Conservation (phyloP, 495 filamentous ascomycete species). For the Annulohypoxylon bovei region DNA sequence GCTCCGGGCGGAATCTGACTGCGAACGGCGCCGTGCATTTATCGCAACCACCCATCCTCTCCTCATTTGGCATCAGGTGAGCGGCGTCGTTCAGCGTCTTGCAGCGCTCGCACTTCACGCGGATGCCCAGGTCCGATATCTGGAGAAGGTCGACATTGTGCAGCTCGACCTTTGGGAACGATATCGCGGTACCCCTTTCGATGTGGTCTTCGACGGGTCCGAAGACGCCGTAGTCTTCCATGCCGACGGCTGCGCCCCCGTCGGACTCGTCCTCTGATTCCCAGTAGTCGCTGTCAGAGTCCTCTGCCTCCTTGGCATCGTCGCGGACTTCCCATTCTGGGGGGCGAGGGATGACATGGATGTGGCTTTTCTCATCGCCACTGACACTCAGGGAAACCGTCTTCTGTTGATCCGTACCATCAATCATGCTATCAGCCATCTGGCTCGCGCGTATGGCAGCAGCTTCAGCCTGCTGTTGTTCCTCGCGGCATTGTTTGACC, state of each 20-base stretch:
- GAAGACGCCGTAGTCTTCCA: conserved; percentile 54
- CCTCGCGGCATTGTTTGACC: conserved; percentile 60
- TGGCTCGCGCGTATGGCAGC: neutral
- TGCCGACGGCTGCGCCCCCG: conserved; percentile 46
- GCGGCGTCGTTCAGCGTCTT: conserved; percentile 78
- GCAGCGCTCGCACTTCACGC: conserved; percentile 85
- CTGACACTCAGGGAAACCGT: conserved; percentile 17
- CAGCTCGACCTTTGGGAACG: conserved; percentile 83
- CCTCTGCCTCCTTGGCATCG: conserved; percentile 58
- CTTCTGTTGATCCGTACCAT: neutral
- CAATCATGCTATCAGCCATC: conserved; percentile 22
- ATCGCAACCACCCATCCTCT: conserved; percentile 67
- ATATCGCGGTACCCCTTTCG: conserved; percentile 78
- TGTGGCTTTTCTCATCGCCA: conserved; percentile 66
- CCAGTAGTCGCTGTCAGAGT: conserved; percentile 47
- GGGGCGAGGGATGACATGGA: conserved; percentile 81
- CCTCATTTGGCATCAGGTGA: conserved; percentile 63
- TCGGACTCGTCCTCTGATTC: conserved; percentile 55
- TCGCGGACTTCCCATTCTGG: conserved; percentile 76
- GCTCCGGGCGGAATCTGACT: conserved; percentile 75
- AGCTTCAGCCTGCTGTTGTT: conserved; percentile 12
- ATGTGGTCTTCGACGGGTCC: conserved; percentile 52
- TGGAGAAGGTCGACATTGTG: conserved; percentile 85
- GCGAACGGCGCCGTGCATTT: conserved; percentile 78
- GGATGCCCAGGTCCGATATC: conserved; percentile 72